phyloP scores from a whole-genome alignment of 306 rosid species.

The Mimosa pudica region DNA sequence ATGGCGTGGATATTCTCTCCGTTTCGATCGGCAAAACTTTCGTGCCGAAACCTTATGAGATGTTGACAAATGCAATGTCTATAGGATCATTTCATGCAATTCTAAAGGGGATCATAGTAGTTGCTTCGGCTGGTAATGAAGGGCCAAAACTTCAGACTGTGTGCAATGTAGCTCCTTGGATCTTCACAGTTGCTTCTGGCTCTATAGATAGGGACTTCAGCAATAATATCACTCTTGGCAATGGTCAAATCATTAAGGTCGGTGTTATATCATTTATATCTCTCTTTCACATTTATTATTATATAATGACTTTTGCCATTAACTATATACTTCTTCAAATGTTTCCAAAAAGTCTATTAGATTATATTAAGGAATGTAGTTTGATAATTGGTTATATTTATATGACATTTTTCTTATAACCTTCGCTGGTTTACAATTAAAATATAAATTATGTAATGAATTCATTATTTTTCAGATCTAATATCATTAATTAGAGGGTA shows the following conservation, averaged over 20 bases:
- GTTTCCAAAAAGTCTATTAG: no score
- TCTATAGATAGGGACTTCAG: neutral
- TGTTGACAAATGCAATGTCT: slow-evolving; percentile 38
- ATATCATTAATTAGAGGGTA: no score
- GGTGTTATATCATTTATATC: neutral
- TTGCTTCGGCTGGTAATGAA: slow-evolving; percentile 23
- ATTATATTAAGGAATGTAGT: no score
- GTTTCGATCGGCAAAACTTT: slow-evolving; percentile 44
- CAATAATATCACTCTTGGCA: neutral
- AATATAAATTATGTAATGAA: no score
- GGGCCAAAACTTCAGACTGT: neutral
- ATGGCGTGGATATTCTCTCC: slow-evolving; percentile 61
- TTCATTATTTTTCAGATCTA: no score
- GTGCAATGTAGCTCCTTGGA: neutral
- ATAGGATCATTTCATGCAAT: slow-evolving; percentile 70
- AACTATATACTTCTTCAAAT: no score
- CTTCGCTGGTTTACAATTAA: no score
- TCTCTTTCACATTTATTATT: neutral
- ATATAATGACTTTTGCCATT: no score
- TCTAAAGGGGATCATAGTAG: slow-evolving; percentile 42
- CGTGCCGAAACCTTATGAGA: neutral
- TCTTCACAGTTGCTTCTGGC: neutral
- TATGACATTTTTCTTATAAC: no score
- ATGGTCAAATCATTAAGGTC: neutral
- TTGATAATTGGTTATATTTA: no score